Conservation (phyloP, 345 rosid species). For the Physaria fendleri region DNA sequence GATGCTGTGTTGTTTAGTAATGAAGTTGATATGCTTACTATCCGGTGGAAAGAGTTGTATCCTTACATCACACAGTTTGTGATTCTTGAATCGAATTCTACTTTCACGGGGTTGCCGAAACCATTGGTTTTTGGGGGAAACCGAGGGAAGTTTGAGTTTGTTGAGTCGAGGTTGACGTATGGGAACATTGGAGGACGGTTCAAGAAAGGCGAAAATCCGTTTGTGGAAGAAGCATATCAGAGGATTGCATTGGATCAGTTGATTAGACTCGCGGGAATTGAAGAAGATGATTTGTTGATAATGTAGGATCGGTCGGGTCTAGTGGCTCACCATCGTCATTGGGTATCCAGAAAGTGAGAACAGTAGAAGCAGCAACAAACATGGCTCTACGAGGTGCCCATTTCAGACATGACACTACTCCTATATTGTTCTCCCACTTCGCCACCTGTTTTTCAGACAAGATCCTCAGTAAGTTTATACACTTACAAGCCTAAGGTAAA, state of each 20-base stretch:
- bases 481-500: neutral
- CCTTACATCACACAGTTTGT: slow-evolving; percentile 82
- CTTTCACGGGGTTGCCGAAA: slow-evolving; percentile 71
- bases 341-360: slow-evolving; percentile 92
- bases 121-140: slow-evolving; percentile 51
- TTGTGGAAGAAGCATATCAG: slow-evolving; percentile 90
- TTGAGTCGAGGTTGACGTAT: slow-evolving; percentile 70
- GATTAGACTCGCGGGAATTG: slow-evolving; percentile 73
- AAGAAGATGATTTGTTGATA: slow-evolving; percentile 90
- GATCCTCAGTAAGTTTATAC: neutral
- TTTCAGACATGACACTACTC: slow-evolving; percentile 72
- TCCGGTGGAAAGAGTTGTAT: slow-evolving; percentile 84
- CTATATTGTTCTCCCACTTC: slow-evolving; percentile 73
- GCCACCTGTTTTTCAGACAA: slow-evolving; percentile 47
- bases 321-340: slow-evolving; percentile 34
- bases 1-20: slow-evolving; percentile 87
- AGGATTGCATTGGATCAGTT: slow-evolving; percentile 81
- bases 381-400: slow-evolving; percentile 95
- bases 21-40: slow-evolving; percentile 66
- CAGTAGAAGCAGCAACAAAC: slow-evolving; percentile 82
- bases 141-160: slow-evolving; percentile 51
- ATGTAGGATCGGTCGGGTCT: slow-evolving; percentile 14
- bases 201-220: slow-evolving; percentile 79
- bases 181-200: slow-evolving; percentile 82
- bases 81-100: slow-evolving; percentile 86